Conservation (phyloP, 371 early-diverging fungal genomes). For the Blakeslea trispora region DNA sequence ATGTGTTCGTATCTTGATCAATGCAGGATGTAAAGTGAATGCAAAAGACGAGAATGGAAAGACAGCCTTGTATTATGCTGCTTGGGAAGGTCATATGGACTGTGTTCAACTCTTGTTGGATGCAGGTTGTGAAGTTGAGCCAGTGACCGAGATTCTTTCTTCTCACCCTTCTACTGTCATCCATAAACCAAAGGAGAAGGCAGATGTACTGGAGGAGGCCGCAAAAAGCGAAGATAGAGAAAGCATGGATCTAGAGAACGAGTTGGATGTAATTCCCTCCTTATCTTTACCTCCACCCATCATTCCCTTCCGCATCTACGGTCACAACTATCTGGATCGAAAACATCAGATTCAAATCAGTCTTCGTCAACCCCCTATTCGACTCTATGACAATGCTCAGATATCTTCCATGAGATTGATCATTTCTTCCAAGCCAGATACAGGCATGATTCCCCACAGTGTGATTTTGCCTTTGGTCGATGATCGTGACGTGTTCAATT, state of each 20-base stretch:
- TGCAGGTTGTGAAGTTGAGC: constrained; percentile 54
- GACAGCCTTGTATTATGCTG: constrained; percentile 91
- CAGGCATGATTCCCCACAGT: constrained; percentile 87
- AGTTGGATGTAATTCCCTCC: constrained; percentile 79
- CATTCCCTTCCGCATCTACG: constrained; percentile 94
- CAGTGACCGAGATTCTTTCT: constrained; percentile 13
- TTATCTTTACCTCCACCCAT: constrained; percentile 94
- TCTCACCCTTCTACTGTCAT: constrained; percentile 6
- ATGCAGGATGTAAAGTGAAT: constrained; percentile 78
- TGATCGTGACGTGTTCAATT: constrained; percentile 76
- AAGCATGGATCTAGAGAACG: constrained; percentile 6
- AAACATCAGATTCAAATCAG: constrained; percentile 80
- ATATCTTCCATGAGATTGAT: constrained; percentile 65
- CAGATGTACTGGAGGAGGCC: too few relatives aligned
- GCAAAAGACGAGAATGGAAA: constrained; percentile 83
- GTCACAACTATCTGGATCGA: constrained; percentile 91
- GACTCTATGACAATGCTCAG: constrained; percentile 66
- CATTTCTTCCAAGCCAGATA: constrained; percentile 77
- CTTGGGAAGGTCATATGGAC: constrained; percentile 88
- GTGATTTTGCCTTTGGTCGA: constrained; percentile 89
- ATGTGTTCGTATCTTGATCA: constrained; percentile 78
- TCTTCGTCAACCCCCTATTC: constrained; percentile 61
- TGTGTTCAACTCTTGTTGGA: constrained; percentile 69
- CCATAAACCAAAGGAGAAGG: too few relatives aligned
- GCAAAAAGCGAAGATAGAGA: constrained; percentile 24